Evolutionary conservation across 345 rosid genomes (phyloP).

Genomic region (Brassica napus): Da-Ae NC_063448.1:4779001-4779500

Average conservation of each 20-base stretch:
- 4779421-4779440: neutral
- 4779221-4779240: neutral
- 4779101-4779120: constrained; percentile 86
- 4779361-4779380: constrained; percentile 51
- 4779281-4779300: constrained; percentile 89
- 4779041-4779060: constrained; percentile 50
- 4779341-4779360: constrained; percentile 84
- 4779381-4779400: constrained; percentile 17
- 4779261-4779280: constrained; percentile 80
- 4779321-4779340: constrained; percentile 86
- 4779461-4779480: neutral
- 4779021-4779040: neutral
- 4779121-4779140: constrained; percentile 49
- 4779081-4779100: constrained; percentile 79
- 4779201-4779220: neutral
- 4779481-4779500: neutral
- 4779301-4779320: constrained; percentile 85
- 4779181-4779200: neutral
- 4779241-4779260: neutral
- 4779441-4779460: neutral
- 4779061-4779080: constrained; percentile 86
- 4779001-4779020: neutral
- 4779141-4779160: neutral
- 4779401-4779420: constrained; percentile 9
- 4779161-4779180: neutral